phyloP scores from a whole-genome alignment of 305 asterid species.

The Fraxinus dipetala region DNA sequence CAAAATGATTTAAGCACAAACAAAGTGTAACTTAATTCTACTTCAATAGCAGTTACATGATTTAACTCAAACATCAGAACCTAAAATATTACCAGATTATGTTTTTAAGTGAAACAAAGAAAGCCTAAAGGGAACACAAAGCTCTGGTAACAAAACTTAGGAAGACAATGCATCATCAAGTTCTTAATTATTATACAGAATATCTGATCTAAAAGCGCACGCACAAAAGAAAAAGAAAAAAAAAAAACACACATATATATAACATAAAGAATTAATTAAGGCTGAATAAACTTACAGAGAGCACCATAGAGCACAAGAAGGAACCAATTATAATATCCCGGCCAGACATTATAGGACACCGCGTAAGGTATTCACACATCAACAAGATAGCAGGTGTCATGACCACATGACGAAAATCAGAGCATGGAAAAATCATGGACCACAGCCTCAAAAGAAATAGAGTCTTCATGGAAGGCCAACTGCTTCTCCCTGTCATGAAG shows the following conservation, averaged over 20 bases:
- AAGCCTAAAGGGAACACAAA: background rate
- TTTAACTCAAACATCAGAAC: background rate
- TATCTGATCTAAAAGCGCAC: background rate
- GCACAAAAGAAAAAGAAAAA: background rate
- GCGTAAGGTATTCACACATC: constrained; percentile 85
- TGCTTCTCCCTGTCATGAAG: constrained; percentile 55
- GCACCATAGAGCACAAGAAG: constrained; percentile 87
- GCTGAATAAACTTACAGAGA: constrained; percentile 58
- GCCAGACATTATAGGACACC: constrained; percentile 70
- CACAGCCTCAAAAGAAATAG: constrained; percentile 75
- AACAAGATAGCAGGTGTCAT: constrained; percentile 80
- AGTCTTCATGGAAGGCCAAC: constrained; percentile 92
- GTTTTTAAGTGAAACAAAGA: background rate
- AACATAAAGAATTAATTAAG: background rate
- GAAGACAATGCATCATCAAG: background rate
- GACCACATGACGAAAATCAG: constrained; percentile 91
- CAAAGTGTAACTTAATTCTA: background rate
- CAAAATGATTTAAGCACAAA: background rate
- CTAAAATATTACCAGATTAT: background rate
- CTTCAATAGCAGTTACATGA: background rate
- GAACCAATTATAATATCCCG: constrained; percentile 74
- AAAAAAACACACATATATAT: background rate
- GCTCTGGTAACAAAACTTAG: background rate
- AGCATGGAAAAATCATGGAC: constrained; percentile 94
- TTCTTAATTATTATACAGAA: background rate